phyloP scores from a whole-genome alignment of 2,329 filamentous ascomycete genomes.

The Coleophoma cylindrospora region DNA sequence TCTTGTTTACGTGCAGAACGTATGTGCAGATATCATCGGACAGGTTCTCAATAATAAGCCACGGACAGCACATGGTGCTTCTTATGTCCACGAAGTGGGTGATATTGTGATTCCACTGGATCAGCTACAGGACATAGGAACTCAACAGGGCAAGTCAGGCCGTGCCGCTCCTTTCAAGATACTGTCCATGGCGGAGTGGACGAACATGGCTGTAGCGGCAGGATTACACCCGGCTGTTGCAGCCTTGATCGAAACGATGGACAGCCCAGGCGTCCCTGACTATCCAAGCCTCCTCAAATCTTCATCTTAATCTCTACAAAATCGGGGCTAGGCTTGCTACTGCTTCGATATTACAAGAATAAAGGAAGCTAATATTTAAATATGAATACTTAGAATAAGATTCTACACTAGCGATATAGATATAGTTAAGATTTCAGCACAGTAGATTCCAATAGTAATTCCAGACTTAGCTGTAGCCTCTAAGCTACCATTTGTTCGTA shows the following conservation, averaged over 20 bases:
- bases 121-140: not conserved
- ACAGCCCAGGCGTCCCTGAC: not conserved
- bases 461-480: too few relatives aligned
- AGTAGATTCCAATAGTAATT: too few relatives aligned
- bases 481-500: too few relatives aligned
- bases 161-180: not conserved
- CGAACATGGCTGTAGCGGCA: not conserved
- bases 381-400: too few relatives aligned
- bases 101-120: not conserved
- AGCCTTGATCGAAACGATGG: not conserved
- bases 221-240: conserved; percentile 1
- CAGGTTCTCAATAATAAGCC: not conserved
- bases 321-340: too few relatives aligned
- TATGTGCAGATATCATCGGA: not conserved
- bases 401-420: too few relatives aligned
- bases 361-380: too few relatives aligned
- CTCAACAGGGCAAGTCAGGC: not conserved
- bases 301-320: too few relatives aligned
- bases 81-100: not conserved
- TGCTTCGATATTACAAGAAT: too few relatives aligned
- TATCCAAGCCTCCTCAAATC: conserved; percentile 18
- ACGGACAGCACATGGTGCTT: not conserved
- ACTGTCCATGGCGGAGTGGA: not conserved
- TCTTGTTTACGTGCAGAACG: not conserved
- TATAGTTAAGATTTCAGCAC: too few relatives aligned